Base-by-base conservation (phyloP, 306 rosid species). In the Vigna unguiculata region DNA sequence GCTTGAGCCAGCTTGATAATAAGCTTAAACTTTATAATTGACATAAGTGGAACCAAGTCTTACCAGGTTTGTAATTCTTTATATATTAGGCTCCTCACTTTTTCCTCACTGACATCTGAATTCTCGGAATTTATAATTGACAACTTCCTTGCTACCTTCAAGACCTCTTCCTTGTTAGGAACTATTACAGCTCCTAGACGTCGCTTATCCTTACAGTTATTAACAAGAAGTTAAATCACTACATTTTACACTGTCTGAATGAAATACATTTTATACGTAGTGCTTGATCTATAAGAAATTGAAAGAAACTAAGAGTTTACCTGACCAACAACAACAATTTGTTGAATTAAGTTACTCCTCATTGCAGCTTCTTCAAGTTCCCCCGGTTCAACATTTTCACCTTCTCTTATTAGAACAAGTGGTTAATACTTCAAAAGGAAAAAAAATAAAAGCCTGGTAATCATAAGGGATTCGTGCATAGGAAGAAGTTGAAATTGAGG, bases 321-420 rank as follows among this genome's bases (percentile, higher is more conserved):
- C 98, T 94, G 98, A 76, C 98, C 98, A 60, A 94, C 76, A 66
- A 94, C 92, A 71, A 94, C 86, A 74, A 94, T 89, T 74, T 94
- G 97, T 69, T 91, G 96, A 78, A 94, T 90, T 72, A 84, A 72
- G 77, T 71, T 85, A 77, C 98, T 94, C 78, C 86, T 87, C 88
- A 94, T 76, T 67, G 97, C 96, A 81, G 95, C 96, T 85, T 89
- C 98, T 87, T 94, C 98, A 69, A 94, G 91, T 75, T 78, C 93
- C 1, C 3, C 82, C 0, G 98, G 98, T 83, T 94, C 98, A 72
- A 92, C 93, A 79, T 94, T 94, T 87, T 94, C 97, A 60, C 98
- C 98, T 94, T 71, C 82, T 60, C 78, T 78, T 47, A 61, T 48
- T 57, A 40, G 78, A 80, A 78, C 17, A 75, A 79, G 45, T 38